Evolutionary conservation across 352 stramenopile genomes (phyloP), one percentile per base, ranked within the genome.

Genomic region (Globisporangium megalacanthum): DNA sequence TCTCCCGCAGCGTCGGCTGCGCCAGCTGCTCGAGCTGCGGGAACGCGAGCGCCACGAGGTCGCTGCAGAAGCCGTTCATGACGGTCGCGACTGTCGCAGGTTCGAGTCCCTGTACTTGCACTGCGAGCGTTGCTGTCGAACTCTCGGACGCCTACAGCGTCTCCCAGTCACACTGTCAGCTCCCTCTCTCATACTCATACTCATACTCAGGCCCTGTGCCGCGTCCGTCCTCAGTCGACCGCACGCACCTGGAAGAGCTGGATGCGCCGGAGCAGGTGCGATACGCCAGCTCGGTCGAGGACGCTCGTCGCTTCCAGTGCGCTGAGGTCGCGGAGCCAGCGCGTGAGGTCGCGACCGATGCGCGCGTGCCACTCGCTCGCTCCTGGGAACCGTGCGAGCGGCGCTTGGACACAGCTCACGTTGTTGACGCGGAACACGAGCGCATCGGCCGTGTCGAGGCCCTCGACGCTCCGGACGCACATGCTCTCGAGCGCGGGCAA

Each of bases 351-450:
- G 7, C 50, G 49, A 7, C 62, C 54, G 29, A 87, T 71, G 33
- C 52, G 41, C 8, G 39, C 51, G 36, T 66, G 58, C 76, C 77
- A 89, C 49, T 63, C 65, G 0, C 53, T 52, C 13, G 74, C 77
- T 52, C 84, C 75, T 5, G 58, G 59, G 41, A 86, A 86, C 10
- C 63, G 65, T n/a, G 44, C 46, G 1, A 89, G 59, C 5, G 70
- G 65, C 4, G 70, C 71, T 19, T 80, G 73, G 22, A 92, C 11
- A 41, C 79, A 88, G 52, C 72, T 86, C n/a, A 89, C 62, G 54
- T 89, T 88, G 61, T 92, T 89, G 54, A 88, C 65, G 6, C 71
- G 71, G 54, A 92, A 88, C 25, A 92, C 72, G 41, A 87, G 61
- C 14, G 75, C 74, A 33, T 92, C 79, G 13, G 72, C 61, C 0